Evolutionary conservation across 345 rosid species (phyloP), one percentile per base, ranked within the genome.

Genomic region (Corchorus capsularis): DNA sequence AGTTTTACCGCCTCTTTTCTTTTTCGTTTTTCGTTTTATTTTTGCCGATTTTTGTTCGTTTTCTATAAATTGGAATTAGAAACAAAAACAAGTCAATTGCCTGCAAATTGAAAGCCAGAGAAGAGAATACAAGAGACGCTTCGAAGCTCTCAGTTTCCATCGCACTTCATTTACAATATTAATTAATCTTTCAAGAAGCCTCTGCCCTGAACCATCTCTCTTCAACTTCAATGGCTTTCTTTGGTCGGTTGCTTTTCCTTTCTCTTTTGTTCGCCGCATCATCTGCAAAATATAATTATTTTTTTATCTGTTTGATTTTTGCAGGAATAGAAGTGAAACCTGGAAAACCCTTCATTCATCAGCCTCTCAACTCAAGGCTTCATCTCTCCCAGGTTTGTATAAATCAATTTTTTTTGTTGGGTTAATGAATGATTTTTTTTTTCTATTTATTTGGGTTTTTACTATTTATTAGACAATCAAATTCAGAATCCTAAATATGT

Each of bases 261-360:
- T 6, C 43, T 39, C 6, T 6, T 39, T 39, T 39, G 43, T 27
- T 27, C 27, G 1, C 27, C 27, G 32, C 55, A 4, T 27, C 27
- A 1, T 20, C 7, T 8, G 10, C 2, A 54, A n/a, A 54, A 7
- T 3, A n/a, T 1, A 0, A 0, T 8, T 20, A 3, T 6, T 32
- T 16, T 6, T 0, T 52, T 9, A 0, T 16, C 9, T 50, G 54
- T 1, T 52, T 35, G 17, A 69, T 12, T 19, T 52, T 69, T 52
- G 61, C 87, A 90, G 96, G 96, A 72, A 81, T 82, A 16, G 89
- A 89, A 80, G 92, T 91, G 83, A 91, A 85, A 63, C 88, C 93
- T 3, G 91, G 89, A 41, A 84, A 74, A 34, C 89, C 93, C 66
- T 87, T 85, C 82, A 82, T 85, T 52, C 93, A 85, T 43, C 43